Evolutionary conservation across 345 rosid species (phyloP), one percentile per base, ranked within the genome.

Genomic region (Firmiana major): DNA sequence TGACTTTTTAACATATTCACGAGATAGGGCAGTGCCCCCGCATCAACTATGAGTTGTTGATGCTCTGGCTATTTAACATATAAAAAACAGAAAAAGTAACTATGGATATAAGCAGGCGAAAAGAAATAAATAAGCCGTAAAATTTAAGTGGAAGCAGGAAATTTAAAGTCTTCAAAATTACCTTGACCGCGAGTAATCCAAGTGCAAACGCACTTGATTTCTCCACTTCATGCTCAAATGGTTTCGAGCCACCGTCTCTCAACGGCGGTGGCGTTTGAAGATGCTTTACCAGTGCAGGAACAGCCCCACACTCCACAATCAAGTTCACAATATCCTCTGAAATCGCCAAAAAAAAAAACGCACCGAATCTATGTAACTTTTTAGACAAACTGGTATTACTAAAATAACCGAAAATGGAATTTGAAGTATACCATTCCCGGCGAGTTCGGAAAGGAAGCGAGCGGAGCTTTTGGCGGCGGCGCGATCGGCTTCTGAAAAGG

Each of bases 21-120:
- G 0, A 91, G 86, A 76, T 75, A 85, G n/a, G 84, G 57, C 67
- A 92, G 74, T 26, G 94, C 98, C 46, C 98, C 98, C 78, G 86
- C 87, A 59, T 90, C 89, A 55, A 89, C 95, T 74, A 92, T 87
- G 19, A 87, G 86, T 82, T 90, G 90, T 79, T 90, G 98, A 82
- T 90, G 80, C 84, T 77, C 88, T 19, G 92, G 88, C 98, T 92
- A 76, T 79, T 45, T 43, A 60, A 79, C 71, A 78, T 24, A 26
- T 26, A 80, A 65, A 11, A 24, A 73, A 69, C 22, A 58, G 55
- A 28, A 15, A 79, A 15, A 54, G 26, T 38, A 51, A 65, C 9
- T 49, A 71, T 4, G 9, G 54, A 3, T 46, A 19, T 59, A 38
- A 51, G 45, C 38, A 21, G 7, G n/a, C 60, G 13, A 58, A 73